Evolutionary conservation across 148 eudicot species (phyloP), one percentile per base, ranked within the genome.

Genomic region (Euryodendron excelsum): DNA sequence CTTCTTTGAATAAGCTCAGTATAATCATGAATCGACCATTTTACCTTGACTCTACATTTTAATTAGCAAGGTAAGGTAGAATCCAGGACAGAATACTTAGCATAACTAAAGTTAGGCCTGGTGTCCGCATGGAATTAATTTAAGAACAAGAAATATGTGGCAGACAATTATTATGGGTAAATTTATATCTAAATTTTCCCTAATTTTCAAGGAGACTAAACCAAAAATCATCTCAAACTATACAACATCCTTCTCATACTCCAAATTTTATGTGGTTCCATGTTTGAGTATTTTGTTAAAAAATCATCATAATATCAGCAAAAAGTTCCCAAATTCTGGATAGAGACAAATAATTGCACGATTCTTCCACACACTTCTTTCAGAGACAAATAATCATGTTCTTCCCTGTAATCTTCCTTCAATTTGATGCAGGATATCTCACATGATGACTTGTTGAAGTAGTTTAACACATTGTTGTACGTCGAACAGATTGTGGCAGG

Each of bases 201-300:
- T 2, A 28, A 27, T 60, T 28, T 21, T 12, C 4, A 10, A 23
- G 61, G 61, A 21, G 10, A 58, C 21, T 71, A 28, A 48, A 28
- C 59, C 25, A 18, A 45, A 44, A 47, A 27, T 48, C 33, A 47
- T 28, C 41, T 30, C 39, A 28, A 48, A 21, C 17, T 0, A 30
- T 18, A 50, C 25, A 41, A n/a, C 31, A 17, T 69, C 55, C 73
- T 69, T 69, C 55, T 23, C 73, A 67, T 11, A 14, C 73, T 69
- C 31, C 8, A 25, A 69, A 23, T 44, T 45, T 27, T 13, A 2
- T 21, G 44, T 39, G 71, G 25, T 68, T 68, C 11, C 18, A 52
- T 52, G 20, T 52, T n/a, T 14, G 45, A 41, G 45, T n/a, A 41
- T 41, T 41, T 41, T 41, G 4, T 41, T 9, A 28, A 60, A 30